Base-by-base conservation (phyloP, 805 yeast genomes). In the Priceomyces melissophilus region DNA sequence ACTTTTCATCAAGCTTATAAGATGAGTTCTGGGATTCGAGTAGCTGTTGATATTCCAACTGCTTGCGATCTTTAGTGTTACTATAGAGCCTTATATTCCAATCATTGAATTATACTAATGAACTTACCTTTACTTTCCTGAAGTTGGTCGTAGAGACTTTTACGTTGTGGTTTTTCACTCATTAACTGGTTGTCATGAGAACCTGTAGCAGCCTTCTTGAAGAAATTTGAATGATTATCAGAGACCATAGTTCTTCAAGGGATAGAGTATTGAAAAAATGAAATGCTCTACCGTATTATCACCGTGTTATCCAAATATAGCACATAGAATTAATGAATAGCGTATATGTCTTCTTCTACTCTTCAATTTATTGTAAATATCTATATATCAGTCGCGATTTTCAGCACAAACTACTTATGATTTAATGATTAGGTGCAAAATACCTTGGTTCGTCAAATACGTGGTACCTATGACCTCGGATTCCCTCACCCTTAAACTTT, bases 391-490 rank as follows among this genome's bases (percentile, higher is more conserved):
- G 25, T 20, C 25, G 25, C 25, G 25, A 20, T 20, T 20, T 20
- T 20, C 4, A 20, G 25, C 4, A 20, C 25, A 20, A 20, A 20
- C 8, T 20, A 20, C 8, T 20, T 20, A 5, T 20, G 4, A 20
- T 20, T 20, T 20, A 20, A 5, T 8, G 8, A 20, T 5, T 14
- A 3, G 35, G 67, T 9, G 68, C 73, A 54, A 77, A 88, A 58
- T 90, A 90, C 48, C 95, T 76, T 3, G 99, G 99, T 61, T 85
- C 93, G 49, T 88, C 93, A 62, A 93, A 89, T 1, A 93, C 99
- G 61, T 93, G 98, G 71, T 84, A 93, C 48, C 79, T 73, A 61
- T 93, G 99, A 2, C 91, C 98, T 49, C 96, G 79, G 16, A 89
- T 90, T 35, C 99, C 99, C 25, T 86, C 90, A 9, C 96, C 97